Conservation (phyloP, 2,329 filamentous ascomycete species). For the Fusarium robinianum region DNA sequence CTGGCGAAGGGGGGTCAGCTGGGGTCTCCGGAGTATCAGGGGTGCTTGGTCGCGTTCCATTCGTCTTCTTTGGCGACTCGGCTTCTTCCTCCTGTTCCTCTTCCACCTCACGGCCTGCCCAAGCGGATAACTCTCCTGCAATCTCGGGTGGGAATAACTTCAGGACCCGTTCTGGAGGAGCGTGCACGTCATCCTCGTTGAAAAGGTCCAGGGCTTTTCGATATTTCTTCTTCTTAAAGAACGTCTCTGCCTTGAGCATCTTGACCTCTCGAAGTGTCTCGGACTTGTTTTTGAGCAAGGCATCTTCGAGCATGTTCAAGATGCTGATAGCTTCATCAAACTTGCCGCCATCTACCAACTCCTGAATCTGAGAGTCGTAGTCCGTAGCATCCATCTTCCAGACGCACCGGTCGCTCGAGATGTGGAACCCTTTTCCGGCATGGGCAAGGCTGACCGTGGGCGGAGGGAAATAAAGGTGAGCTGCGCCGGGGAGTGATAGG, state of each 20-base stretch:
- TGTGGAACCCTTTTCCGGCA: constrained; percentile 92
- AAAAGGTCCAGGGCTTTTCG: constrained; percentile 88
- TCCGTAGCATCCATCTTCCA: constrained; percentile 96
- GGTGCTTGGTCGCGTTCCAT: constrained; percentile 35
- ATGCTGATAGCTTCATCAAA: constrained; percentile 94
- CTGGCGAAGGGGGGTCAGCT: constrained; percentile 42
- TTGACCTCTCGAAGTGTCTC: constrained; percentile 83
- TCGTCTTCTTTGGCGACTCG: constrained; percentile 34
- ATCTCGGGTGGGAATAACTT: constrained; percentile 82
- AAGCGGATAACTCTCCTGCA: constrained; percentile 75
- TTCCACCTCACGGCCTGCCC: constrained; percentile 45
- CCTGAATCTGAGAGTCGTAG: constrained; percentile 86
- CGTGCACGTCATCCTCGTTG: constrained; percentile 78
- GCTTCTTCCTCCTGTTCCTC: constrained; percentile 46
- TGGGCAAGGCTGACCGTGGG: constrained; percentile 94
- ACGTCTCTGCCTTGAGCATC: constrained; percentile 83
- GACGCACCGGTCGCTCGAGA: constrained; percentile 86
- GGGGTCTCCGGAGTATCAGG: constrained; percentile 36
- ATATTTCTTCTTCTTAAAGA: constrained; percentile 85
- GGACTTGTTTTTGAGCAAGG: constrained; percentile 80
- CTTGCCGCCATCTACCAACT: constrained; percentile 72
- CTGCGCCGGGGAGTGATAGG: constrained; percentile 79
- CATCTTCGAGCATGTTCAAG: constrained; percentile 88
- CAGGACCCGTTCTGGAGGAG: constrained; percentile 87
- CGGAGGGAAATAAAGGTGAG: constrained; percentile 86